Evolutionary conservation across 164 flowering plant genomes (phyloP), one percentile per base, ranked within the genome.

Genomic region (Dillenia turbinata): DNA sequence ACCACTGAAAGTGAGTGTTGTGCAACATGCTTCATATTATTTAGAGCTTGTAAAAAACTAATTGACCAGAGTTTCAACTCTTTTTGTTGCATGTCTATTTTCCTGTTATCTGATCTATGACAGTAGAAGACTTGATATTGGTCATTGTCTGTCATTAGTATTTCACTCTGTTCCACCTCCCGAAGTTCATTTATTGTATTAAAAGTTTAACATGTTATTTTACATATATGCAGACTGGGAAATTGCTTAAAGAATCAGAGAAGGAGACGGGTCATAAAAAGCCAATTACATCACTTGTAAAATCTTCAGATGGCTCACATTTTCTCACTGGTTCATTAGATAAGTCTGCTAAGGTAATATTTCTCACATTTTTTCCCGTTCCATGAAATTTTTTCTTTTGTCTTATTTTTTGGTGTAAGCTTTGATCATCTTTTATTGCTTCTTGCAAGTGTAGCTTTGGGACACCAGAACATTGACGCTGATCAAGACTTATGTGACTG

Each of bases 301-400:
- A 86, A 73, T 75, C 98, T 24, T 76, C 71, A 8, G 98, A 94
- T 72, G 82, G 84, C 40, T 86, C 97, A 47, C 93, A 94, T 73
- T 87, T 94, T 63, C 73, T 91, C 26, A 85, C 97, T 7, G 96
- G 97, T 22, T 94, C 97, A 15, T 71, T 80, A 15, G 98, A 91
- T 74, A 94, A 88, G 70, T 86, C 96, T 64, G 97, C 96, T n/a
- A 91, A 79, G 89, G 98, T 89, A 66, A 14, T 48, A 15, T 12
- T 13, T 10, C 44, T 11, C 47, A 55, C 49, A 22, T 4, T 10
- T 48, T 24, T 7, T 54, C 16, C 26, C 47, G 0, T 65, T 26
- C 47, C 24, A 24, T 33, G 58, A 17, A 1, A 15, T 7, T 55
- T 58, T 6, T 48, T 0, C 26, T 43, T 45, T 24, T 40, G 44